Percentiles rank a stretch among this genome's conserved stretches.
Conservation (phyloP, 2,329 filamentous ascomycete genomes). For the Neurospora sp. region DNA sequence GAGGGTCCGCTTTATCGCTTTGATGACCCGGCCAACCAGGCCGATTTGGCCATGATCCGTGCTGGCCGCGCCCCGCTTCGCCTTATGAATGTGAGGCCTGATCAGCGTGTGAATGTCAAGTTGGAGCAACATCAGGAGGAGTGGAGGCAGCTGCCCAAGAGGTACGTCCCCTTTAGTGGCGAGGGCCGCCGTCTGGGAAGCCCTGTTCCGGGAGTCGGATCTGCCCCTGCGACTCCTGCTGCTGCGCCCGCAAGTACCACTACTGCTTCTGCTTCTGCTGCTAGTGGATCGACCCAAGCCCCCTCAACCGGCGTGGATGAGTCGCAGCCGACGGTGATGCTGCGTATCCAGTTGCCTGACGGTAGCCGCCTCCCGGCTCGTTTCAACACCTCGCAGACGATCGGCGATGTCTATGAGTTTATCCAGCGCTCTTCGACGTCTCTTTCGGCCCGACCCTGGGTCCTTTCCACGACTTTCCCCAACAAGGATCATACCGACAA, state of each 20-base stretch:
- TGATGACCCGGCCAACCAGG: conserved; percentile 65
- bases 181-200: conserved; percentile 65
- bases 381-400: conserved; percentile 71
- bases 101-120: conserved; percentile 70
- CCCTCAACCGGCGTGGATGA: conserved; percentile 42
- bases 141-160: conserved; percentile 62
- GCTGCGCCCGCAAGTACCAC: conserved; percentile 19
- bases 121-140: conserved; percentile 66
- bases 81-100: conserved; percentile 64
- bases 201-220: conserved; percentile 54
- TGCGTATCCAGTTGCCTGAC: conserved; percentile 71
- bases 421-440: conserved; percentile 53
- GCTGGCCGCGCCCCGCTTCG: conserved; percentile 66
- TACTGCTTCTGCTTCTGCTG: conserved; percentile 15
- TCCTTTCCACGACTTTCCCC: conserved; percentile 73
- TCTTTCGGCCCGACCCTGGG: conserved; percentile 51
- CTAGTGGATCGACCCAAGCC: conserved; percentile 23
- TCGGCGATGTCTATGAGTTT: conserved; percentile 70
- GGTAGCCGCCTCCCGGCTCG: conserved; percentile 67
- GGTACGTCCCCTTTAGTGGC: conserved; percentile 67
- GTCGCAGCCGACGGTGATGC: conserved; percentile 55
- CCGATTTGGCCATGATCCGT: conserved; percentile 65
- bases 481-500: conserved; percentile 71
- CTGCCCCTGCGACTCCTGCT: conserved; percentile 24
- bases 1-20: conserved; percentile 70